Percentiles rank a stretch among this genome's conserved stretches.
These are phyloP conservation scores for Chlorella sp. DNA, from an alignment of 139 green algal species.

Conservation along the genomic window DNA sequence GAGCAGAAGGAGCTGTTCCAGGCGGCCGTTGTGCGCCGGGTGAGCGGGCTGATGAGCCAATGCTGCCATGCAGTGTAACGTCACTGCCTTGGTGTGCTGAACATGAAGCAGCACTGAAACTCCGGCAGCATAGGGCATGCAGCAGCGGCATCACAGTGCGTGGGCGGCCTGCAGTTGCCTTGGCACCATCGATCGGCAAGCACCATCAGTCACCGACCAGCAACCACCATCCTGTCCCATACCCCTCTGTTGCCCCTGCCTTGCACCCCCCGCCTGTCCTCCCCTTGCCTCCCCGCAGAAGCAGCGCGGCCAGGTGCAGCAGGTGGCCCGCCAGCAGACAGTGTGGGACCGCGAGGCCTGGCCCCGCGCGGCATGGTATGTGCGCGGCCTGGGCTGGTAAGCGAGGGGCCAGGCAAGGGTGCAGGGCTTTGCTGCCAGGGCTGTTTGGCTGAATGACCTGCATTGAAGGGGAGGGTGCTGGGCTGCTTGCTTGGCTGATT, in stretches of 20 bases:
- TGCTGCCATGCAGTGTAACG: too few species aligned
- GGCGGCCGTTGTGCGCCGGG: slow-evolving; percentile 30
- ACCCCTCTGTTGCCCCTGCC: background rate
- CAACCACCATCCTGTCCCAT: too few species aligned
- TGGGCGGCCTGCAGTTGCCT: too few species aligned
- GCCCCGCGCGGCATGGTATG: slow-evolving; percentile 50
- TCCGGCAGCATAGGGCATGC: too few species aligned
- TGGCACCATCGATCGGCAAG: too few species aligned
- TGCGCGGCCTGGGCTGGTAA: slow-evolving; percentile 54
- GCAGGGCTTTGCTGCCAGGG: too few species aligned
- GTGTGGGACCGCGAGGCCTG: slow-evolving; percentile 50
- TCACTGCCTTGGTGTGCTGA: too few species aligned
- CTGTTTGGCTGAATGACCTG: background rate
- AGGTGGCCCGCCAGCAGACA: slow-evolving; percentile 19
- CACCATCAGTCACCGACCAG: too few species aligned
- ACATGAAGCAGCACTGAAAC: too few species aligned
- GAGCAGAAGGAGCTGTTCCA: slow-evolving; percentile 38
- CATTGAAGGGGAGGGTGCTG: background rate
- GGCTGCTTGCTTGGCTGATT: background rate
- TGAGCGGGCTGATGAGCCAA: background rate
- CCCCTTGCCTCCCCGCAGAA: background rate
- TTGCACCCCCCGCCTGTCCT: too few species aligned
- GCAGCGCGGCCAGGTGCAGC: slow-evolving; percentile 32
- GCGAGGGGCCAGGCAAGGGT: background rate
- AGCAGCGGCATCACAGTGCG: too few species aligned